Evolutionary conservation across 306 rosid species (phyloP).

Genomic region (Citrullus mucosospermus): DNA sequence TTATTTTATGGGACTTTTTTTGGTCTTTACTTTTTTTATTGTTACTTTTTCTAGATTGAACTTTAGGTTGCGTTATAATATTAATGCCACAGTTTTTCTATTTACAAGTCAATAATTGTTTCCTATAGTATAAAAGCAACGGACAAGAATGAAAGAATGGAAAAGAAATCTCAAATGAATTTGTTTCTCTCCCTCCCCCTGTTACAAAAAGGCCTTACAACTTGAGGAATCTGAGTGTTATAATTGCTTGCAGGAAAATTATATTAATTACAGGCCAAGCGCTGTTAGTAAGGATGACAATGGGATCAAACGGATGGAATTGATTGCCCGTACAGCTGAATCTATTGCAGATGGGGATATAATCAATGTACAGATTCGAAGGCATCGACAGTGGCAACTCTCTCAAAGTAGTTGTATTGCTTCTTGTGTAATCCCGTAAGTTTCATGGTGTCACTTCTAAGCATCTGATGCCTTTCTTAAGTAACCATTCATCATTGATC

Average conservation of each 20-base stretch:
- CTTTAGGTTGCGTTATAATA: not conserved
- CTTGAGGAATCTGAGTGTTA: not conserved
- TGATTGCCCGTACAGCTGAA: slow-evolving; percentile 84
- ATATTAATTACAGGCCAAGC: slow-evolving; percentile 77
- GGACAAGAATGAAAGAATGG: not conserved
- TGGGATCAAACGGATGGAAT: slow-evolving; percentile 70
- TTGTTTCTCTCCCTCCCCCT: too few relatives aligned
- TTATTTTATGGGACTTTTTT: not conserved
- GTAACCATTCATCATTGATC: slow-evolving; percentile 4
- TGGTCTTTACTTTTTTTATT: not conserved
- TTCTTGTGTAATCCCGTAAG: slow-evolving; percentile 87
- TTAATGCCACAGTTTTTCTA: not conserved
- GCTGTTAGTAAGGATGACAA: slow-evolving; percentile 51
- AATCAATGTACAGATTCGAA: slow-evolving; percentile 84
- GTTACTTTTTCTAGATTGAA: not conserved
- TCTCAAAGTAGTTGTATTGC: slow-evolving; percentile 71
- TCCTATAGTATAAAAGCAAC: not conserved
- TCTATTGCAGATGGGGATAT: slow-evolving; percentile 90
- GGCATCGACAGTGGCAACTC: slow-evolving; percentile 96
- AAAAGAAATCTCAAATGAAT: not conserved
- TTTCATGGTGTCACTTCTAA: slow-evolving; percentile 20
- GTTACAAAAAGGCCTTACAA: not conserved
- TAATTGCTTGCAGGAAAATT: slow-evolving; percentile 67
- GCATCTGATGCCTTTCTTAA: slow-evolving; percentile 8
- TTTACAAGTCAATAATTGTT: not conserved